These are phyloP conservation scores for Zygosaccharomyces sapae DNA, from an alignment of 1,139 yeast species.

Conservation along the genomic window DNA sequence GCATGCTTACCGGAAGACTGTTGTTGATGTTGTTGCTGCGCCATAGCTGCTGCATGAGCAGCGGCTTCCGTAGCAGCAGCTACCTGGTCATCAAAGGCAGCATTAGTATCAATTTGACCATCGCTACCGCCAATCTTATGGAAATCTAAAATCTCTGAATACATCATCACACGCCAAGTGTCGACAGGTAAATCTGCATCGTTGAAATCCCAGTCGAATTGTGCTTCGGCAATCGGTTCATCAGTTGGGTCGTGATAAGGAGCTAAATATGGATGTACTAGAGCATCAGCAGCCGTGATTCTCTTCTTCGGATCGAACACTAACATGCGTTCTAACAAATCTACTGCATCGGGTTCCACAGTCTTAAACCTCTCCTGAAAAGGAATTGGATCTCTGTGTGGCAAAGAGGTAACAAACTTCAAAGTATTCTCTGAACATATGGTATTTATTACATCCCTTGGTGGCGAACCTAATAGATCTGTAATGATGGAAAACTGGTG, in stretches of 20 bases:
- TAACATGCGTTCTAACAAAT: conserved; percentile 80
- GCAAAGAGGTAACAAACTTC: conserved; percentile 88
- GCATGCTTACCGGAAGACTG: conserved; percentile 1
- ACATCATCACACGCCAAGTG: conserved; percentile 99
- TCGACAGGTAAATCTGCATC: conserved; percentile 97
- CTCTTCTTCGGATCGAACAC: conserved; percentile 93
- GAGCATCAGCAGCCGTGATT: conserved; percentile 85
- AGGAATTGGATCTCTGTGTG: conserved; percentile 88
- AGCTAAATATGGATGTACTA: conserved; percentile 86
- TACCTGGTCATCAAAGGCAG: conserved; percentile 37
- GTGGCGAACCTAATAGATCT: conserved; percentile 93
- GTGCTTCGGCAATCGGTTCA: conserved; percentile 90
- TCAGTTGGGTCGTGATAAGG: conserved; percentile 99
- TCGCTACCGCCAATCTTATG: conserved; percentile 48
- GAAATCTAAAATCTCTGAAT: conserved; percentile 91
- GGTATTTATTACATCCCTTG: conserved; percentile 91
- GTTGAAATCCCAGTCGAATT: conserved; percentile 97
- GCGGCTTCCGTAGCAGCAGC: conserved; percentile 39
- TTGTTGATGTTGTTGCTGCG: conserved; percentile 28
- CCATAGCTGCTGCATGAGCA: conserved; percentile 32
- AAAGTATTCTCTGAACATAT: conserved; percentile 94
- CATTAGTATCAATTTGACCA: conserved; percentile 35
- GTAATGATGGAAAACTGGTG: conserved; percentile 97
- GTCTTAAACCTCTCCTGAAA: conserved; percentile 76
- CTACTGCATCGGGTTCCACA: conserved; percentile 90